phyloP scores from a whole-genome alignment of 1,284 basidiomycete genomes.

The Fomitiporia mediterranea region DNA sequence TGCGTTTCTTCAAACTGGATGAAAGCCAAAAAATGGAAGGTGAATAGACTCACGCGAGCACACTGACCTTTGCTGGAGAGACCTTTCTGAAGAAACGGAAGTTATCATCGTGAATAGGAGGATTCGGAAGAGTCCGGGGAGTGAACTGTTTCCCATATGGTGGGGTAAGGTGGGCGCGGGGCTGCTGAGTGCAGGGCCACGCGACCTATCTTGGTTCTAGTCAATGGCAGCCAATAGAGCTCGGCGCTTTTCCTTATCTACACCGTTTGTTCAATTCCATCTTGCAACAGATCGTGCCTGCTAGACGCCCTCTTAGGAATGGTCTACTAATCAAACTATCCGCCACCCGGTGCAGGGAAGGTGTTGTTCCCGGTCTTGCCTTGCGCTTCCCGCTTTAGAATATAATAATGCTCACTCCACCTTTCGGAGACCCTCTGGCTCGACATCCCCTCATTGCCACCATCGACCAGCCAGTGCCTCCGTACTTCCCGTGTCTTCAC shows the following conservation, averaged over 20 bases:
- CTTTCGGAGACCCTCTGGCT: not conserved
- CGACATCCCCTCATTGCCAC: not conserved
- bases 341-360: too few relatives aligned
- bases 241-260: constrained; percentile 3
- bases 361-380: not conserved
- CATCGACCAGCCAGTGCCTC: not conserved
- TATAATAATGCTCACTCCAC: not conserved
- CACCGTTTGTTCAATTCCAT: not conserved
- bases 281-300: not conserved
- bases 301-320: not conserved
- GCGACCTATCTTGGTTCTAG: not conserved
- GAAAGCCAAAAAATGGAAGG: not conserved
- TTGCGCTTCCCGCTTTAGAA: not conserved
- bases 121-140: not conserved
- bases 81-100: not conserved
- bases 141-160: not conserved
- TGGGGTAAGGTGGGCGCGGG: not conserved
- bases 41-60: not conserved
- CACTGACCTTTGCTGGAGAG: not conserved
- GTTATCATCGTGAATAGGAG: not conserved
- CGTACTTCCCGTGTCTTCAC: not conserved
- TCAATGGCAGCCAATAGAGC: constrained; percentile 4
- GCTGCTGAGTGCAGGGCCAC: not conserved
- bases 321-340: not conserved
- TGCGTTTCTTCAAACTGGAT: not conserved